Conservation (phyloP, 306 rosid genomes). For the Fragaria iinumae region DNA sequence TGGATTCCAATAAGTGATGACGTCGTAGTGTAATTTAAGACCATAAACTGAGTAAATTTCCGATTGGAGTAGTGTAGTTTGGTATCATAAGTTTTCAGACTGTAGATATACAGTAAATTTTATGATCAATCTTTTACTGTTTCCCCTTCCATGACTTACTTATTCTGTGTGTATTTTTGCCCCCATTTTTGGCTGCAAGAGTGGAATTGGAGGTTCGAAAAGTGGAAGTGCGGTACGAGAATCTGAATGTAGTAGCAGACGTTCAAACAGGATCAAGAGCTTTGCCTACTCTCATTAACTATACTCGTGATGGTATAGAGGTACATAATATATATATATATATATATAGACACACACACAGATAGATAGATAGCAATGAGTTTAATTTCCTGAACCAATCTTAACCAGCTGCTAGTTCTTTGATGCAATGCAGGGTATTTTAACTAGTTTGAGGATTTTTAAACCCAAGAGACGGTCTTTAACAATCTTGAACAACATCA, state of each 20-base stretch:
- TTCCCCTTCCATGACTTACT: neutral
- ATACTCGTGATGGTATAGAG: slow-evolving; percentile 51
- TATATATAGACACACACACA: too few relatives aligned
- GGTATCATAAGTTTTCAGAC: neutral
- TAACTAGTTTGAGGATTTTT: slow-evolving; percentile 44
- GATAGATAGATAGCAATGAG: neutral
- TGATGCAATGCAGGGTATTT: slow-evolving; percentile 38
- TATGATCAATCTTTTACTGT: neutral
- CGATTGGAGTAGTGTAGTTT: too few relatives aligned
- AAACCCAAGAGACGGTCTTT: slow-evolving; percentile 50
- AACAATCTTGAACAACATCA: slow-evolving; percentile 52
- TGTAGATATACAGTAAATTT: neutral
- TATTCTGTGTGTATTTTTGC: neutral
- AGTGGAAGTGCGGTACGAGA: slow-evolving; percentile 56
- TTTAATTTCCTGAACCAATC: neutral
- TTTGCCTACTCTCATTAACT: slow-evolving; percentile 60
- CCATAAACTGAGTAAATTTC: neutral
- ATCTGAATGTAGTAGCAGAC: slow-evolving; percentile 56
- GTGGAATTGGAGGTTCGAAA: slow-evolving; percentile 65
- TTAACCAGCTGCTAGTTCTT: too few relatives aligned
- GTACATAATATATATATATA: slow-evolving; percentile 30
- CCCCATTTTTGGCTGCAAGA: slow-evolving; percentile 22
- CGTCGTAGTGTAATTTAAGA: neutral
- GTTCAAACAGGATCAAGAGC: slow-evolving; percentile 70
- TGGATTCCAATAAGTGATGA: neutral